A percentile compares a stretch with the other conserved stretches of the same genome.
Evolutionary conservation across 2,329 filamentous ascomycete species (phyloP).

Genomic region (Sporothrix pseudoabietina): DNA sequence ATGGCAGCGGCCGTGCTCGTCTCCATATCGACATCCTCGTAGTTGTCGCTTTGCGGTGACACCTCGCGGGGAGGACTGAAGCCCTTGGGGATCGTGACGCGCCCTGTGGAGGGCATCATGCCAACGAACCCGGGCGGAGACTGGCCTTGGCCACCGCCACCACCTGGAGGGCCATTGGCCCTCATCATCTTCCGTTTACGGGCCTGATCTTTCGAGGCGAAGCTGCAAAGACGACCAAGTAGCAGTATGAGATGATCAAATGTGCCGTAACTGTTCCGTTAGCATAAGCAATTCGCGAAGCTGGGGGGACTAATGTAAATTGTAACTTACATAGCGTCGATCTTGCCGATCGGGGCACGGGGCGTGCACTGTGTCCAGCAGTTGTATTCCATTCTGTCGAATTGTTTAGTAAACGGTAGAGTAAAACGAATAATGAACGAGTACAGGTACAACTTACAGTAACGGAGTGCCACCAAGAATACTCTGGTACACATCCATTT

Average conservation of each 20-base stretch:
- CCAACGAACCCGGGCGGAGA: slow-evolving; percentile 56
- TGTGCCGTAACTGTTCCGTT: slow-evolving; percentile 67
- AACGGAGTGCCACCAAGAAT: slow-evolving; percentile 82
- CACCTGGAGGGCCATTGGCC: slow-evolving; percentile 30
- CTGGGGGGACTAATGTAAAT: background rate
- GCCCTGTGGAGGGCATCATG: slow-evolving; percentile 57
- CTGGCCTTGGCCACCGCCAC: slow-evolving; percentile 39
- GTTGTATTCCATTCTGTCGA: slow-evolving; percentile 71
- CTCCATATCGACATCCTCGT: slow-evolving; percentile 62
- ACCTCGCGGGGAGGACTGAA: slow-evolving; percentile 54
- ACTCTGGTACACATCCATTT: slow-evolving; percentile 91
- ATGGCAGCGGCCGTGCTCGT: slow-evolving; percentile 69
- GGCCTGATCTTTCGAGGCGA: slow-evolving; percentile 72
- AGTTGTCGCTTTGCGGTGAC: slow-evolving; percentile 48
- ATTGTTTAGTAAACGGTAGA: background rate
- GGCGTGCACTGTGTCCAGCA: slow-evolving; percentile 88
- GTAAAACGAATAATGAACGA: background rate
- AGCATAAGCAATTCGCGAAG: background rate
- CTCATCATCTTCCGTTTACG: slow-evolving; percentile 73
- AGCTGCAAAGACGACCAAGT: slow-evolving; percentile 76
- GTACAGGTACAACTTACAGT: slow-evolving; percentile 62
- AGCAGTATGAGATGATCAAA: slow-evolving; percentile 86
- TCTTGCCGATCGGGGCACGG: slow-evolving; percentile 73
- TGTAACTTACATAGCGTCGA: slow-evolving; percentile 67
- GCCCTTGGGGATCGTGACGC: slow-evolving; percentile 55